phyloP scores from a whole-genome alignment of 2,329 filamentous ascomycete genomes.

The Proliferodiscus dingleyae region DNA sequence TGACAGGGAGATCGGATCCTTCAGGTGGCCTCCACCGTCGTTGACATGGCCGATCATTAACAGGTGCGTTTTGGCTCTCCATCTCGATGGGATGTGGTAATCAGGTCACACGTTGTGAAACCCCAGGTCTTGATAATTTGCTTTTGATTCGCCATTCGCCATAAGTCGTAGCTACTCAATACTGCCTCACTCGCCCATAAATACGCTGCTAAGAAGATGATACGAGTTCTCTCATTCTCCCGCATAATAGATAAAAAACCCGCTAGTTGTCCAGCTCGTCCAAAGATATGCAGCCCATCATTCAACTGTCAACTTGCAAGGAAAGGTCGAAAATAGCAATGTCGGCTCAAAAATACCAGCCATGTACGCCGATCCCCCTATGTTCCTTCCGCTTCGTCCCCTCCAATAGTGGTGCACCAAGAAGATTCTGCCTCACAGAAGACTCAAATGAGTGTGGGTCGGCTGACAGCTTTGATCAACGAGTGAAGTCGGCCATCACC shows the following conservation, averaged over 20 bases:
- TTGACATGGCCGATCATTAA: too few species aligned
- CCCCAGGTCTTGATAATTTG: not conserved
- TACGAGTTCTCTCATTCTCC: not conserved
- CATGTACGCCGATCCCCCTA: constrained; percentile 22
- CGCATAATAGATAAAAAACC: constrained; percentile 17
- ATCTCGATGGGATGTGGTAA: not conserved
- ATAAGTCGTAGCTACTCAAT: constrained; percentile 1
- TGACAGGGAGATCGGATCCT: not conserved
- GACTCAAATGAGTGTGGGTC: constrained; percentile 24
- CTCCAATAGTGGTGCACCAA: constrained; percentile 7
- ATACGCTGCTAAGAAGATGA: not conserved
- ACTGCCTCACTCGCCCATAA: not conserved
- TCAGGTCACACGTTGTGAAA: not conserved
- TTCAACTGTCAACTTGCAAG: constrained; percentile 4
- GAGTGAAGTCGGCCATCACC: constrained; percentile 21
- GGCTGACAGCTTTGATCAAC: not conserved
- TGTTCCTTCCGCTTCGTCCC: constrained; percentile 15
- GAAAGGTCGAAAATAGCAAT: constrained; percentile 5
- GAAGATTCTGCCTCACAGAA: constrained; percentile 14
- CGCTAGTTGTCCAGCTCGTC: constrained; percentile 23
- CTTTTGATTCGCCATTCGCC: constrained; percentile 10
- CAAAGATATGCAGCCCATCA: constrained; percentile 18
- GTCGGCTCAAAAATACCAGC: constrained; percentile 5
- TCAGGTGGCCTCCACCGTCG: too few species aligned
- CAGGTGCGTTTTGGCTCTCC: too few species aligned